A percentile compares a stretch with the other conserved stretches of the same genome.
phyloP scores from a whole-genome alignment of 768 basidiomycete genomes.

The Pholiota molesta region DNA sequence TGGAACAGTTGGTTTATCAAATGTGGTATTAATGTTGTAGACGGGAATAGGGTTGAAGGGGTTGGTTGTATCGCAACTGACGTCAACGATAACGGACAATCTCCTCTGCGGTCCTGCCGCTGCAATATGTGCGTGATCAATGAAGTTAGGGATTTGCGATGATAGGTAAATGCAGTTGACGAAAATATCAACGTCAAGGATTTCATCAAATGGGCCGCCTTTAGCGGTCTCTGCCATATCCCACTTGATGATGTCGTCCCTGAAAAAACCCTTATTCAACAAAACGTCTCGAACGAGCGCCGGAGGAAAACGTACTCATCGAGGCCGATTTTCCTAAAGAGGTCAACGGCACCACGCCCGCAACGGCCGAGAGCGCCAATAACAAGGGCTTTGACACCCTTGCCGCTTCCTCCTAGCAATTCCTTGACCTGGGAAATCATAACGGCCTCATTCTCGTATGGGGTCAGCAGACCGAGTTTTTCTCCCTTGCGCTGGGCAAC shows the following conservation, averaged over 20 bases:
- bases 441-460: slow-evolving; percentile 81
- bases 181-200: slow-evolving; percentile 95
- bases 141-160: slow-evolving; percentile 82
- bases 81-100: slow-evolving; percentile 89
- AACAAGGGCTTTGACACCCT: slow-evolving; percentile 83
- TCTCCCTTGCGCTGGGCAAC: slow-evolving; percentile 66
- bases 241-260: slow-evolving; percentile 96
- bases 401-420: slow-evolving; percentile 66
- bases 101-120: slow-evolving; percentile 68
- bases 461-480: slow-evolving; percentile 68
- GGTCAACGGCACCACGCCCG: slow-evolving; percentile 91
- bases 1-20: slow-evolving; percentile 87
- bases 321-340: slow-evolving; percentile 96
- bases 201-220: slow-evolving; percentile 95
- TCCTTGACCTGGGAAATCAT: slow-evolving; percentile 80
- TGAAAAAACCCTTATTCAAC: slow-evolving; percentile 31
- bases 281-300: slow-evolving; percentile 2
- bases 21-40: slow-evolving; percentile 92
- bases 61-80: slow-evolving; percentile 99
- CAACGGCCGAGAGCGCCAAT: slow-evolving; percentile 96
- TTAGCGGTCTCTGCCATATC: slow-evolving; percentile 96
- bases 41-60: slow-evolving; percentile 98
- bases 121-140: slow-evolving; percentile 71
- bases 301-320: slow-evolving; percentile 73
- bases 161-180: slow-evolving; percentile 99